Conservation (phyloP, 805 yeast species). For the Ogataea wickerhamii region DNA sequence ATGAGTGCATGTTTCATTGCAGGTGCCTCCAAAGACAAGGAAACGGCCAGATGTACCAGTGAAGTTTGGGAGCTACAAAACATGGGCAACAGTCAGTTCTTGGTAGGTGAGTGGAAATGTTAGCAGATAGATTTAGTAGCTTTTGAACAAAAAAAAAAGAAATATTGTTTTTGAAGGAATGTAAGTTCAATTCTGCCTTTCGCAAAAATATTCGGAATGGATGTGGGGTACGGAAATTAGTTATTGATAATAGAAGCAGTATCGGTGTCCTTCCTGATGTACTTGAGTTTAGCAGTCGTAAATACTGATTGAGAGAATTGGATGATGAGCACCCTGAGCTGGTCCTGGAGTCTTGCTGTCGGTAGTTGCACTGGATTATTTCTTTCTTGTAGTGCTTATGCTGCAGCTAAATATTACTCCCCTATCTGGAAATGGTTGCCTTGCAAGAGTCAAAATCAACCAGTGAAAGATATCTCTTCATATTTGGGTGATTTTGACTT, state of each 20-base stretch:
- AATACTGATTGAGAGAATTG: too few species aligned
- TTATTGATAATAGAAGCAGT: too few species aligned
- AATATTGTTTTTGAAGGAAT: too few species aligned
- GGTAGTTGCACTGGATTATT: too few species aligned
- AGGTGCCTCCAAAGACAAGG: constrained; percentile 5
- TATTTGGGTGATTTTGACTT: neutral
- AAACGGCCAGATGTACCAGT: constrained; percentile 6
- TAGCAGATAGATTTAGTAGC: neutral
- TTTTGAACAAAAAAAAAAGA: too few species aligned
- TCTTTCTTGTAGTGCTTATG: neutral
- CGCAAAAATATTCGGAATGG: too few species aligned
- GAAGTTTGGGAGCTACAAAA: constrained; percentile 11
- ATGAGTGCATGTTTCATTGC: constrained; percentile 12
- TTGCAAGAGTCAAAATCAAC: constrained; percentile 1
- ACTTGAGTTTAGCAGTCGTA: too few species aligned
- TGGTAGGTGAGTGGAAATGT: constrained; percentile 6
- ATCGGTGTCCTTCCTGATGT: too few species aligned
- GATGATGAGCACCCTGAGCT: too few species aligned
- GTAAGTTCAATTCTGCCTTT: too few species aligned
- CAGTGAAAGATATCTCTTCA: neutral
- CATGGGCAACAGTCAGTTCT: constrained; percentile 10
- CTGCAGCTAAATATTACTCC: neutral
- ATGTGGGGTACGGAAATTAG: too few species aligned
- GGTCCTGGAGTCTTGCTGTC: too few species aligned
- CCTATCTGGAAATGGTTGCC: constrained; percentile 3